Percentiles rank a stretch among this genome's conserved stretches.
Conservation (phyloP, 129 eudicot genomes). For the Scalesia atractyloides region DNA sequence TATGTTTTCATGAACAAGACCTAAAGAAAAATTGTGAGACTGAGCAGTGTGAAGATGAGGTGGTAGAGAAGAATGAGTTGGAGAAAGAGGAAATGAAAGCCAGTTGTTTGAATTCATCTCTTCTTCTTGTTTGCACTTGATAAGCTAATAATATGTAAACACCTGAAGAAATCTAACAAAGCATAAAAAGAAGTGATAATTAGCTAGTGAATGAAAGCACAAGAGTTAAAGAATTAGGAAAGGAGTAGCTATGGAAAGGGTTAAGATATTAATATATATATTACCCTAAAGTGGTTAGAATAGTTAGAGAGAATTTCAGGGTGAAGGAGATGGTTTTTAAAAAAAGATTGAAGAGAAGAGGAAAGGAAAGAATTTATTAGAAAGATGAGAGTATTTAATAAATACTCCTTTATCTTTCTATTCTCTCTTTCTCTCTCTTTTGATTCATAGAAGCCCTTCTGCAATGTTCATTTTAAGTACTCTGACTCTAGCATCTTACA, state of each 20-base stretch:
- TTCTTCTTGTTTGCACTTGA: constrained; percentile 19
- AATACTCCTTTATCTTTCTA: constrained; percentile 34
- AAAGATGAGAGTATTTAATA: constrained; percentile 46
- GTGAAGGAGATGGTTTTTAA: constrained; percentile 26
- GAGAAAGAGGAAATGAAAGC: constrained; percentile 96
- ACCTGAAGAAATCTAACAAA: constrained; percentile 49
- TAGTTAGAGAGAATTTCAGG: constrained; percentile 25
- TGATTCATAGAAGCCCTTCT: constrained; percentile 41
- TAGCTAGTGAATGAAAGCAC: neutral
- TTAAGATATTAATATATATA: neutral
- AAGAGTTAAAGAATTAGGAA: neutral
- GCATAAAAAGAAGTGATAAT: constrained; percentile 11
- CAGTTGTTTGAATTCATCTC: constrained; percentile 94
- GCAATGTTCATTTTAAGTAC: constrained; percentile 45
- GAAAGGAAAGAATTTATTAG: constrained; percentile 31
- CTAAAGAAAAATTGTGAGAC: constrained; percentile 80
- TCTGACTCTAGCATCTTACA: constrained; percentile 42
- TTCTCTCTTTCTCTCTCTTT: constrained; percentile 38
- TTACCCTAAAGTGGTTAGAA: constrained; percentile 17
- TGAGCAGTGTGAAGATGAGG: constrained; percentile 59
- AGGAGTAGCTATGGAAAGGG: constrained; percentile 2
- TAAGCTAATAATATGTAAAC: constrained; percentile 14
- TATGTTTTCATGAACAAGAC: constrained; percentile 68
- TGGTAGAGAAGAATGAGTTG: constrained; percentile 67
- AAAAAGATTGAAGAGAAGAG: constrained; percentile 33